Conservation (phyloP, 257 asterid species). For the Nicotiana tomentosiformis region DNA sequence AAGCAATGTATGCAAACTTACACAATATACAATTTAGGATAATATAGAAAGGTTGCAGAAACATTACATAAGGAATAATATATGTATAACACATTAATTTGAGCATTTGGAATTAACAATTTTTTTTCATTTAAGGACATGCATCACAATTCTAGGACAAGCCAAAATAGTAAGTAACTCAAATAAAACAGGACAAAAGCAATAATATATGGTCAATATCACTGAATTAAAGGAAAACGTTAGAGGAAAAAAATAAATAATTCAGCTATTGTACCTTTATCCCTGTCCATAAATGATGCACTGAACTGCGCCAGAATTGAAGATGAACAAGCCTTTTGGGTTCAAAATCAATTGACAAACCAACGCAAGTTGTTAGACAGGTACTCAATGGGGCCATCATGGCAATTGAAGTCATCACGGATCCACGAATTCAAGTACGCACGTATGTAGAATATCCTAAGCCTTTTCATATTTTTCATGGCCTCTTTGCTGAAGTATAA, state of each 20-base stretch:
- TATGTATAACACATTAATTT: no score
- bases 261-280: background rate
- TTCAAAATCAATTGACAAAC: background rate
- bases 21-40: no score
- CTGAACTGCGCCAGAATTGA: background rate
- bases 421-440: no score
- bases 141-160: background rate
- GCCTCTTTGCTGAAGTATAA: background rate
- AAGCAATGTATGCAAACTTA: no score
- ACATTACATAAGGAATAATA: no score
- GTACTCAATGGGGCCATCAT: background rate
- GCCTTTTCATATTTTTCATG: background rate
- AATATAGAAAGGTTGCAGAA: no score
- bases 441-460: background rate
- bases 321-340: background rate
- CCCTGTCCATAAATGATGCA: background rate
- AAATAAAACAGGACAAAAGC: background rate
- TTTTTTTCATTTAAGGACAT: background rate
- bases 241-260: background rate
- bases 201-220: background rate
- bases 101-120: no score
- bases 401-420: background rate
- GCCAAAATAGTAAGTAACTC: no score
- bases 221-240: background rate
- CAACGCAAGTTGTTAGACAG: background rate